phyloP scores from a whole-genome alignment of 768 basidiomycete species.

The Porphyrellus cyaneotinctus region DNA sequence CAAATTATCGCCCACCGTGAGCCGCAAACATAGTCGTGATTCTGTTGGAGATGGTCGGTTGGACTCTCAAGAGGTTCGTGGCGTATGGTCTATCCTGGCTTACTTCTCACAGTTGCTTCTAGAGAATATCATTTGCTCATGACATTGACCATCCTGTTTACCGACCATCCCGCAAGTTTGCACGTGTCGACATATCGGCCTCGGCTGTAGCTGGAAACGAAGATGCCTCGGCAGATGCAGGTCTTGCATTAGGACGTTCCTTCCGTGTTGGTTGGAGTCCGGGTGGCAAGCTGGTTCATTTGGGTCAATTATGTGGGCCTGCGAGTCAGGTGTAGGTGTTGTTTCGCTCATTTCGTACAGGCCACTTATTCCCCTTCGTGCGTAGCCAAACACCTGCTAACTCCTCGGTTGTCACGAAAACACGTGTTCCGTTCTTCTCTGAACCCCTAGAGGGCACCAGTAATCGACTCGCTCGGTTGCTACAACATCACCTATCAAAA shows the following conservation, averaged over 20 bases:
- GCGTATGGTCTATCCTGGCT: conserved; percentile 1
- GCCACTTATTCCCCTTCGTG: conserved; percentile 5
- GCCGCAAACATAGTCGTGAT: conserved; percentile 73
- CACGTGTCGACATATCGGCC: conserved; percentile 63
- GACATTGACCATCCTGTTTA: conserved; percentile 63
- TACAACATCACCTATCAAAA: conserved; percentile 73
- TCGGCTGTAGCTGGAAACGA: conserved; percentile 66
- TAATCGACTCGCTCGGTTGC: conserved; percentile 53
- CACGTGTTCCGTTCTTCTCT: conserved; percentile 42
- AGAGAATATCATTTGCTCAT: conserved; percentile 81
- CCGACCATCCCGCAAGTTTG: conserved; percentile 76
- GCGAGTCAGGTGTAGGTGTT: conserved; percentile 47
- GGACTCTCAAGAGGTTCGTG: conserved; percentile 58
- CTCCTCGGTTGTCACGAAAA: conserved; percentile 54
- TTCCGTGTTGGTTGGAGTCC: conserved; percentile 93
- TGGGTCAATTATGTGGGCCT: conserved; percentile 70
- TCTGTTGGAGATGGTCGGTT: conserved; percentile 69
- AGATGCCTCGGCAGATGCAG: conserved; percentile 70
- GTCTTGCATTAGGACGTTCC: conserved; percentile 78
- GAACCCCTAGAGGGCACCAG: conserved; percentile 31
- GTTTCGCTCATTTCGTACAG: conserved; percentile 1
- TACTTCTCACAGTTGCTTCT: conserved; percentile 5
- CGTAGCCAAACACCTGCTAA: conserved; percentile 54
- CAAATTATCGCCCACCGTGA: conserved; percentile 38
- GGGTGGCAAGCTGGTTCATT: conserved; percentile 66